These are phyloP conservation scores for Russula sp. DNA, from an alignment of 768 basidiomycete genomes.

Conservation along the genomic window DNA sequence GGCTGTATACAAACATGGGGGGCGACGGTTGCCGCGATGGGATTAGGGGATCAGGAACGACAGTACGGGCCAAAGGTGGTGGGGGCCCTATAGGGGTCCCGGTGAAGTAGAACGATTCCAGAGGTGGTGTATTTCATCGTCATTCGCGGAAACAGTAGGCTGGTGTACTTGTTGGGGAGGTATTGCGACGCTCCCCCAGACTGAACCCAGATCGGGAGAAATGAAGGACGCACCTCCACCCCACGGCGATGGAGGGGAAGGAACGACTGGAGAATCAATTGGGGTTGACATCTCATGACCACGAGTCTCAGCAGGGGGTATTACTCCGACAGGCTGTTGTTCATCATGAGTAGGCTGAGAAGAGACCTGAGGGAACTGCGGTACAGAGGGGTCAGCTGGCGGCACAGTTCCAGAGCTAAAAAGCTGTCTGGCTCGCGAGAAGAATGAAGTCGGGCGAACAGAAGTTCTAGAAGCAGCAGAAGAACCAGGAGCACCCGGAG, in stretches of 20 bases:
- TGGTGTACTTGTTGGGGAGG: constrained; percentile 7
- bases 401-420: background rate
- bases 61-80: background rate
- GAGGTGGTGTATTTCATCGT: constrained; percentile 8
- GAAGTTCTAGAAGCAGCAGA: background rate
- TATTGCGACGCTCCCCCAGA: background rate
- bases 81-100: background rate
- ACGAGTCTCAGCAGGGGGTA: background rate
- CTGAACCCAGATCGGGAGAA: background rate
- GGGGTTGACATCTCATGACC: constrained; percentile 12
- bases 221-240: background rate
- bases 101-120: constrained; percentile 2
- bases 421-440: too few relatives aligned
- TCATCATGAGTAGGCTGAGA: background rate
- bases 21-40: background rate
- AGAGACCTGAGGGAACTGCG: constrained; percentile 1
- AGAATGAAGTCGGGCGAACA: background rate
- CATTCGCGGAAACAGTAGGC: constrained; percentile 17
- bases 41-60: constrained; percentile 16
- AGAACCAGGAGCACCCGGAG: background rate
- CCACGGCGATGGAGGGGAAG: constrained; percentile 15
- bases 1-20: constrained; percentile 11
- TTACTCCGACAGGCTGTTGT: background rate
- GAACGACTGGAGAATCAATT: constrained; percentile 20
- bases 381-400: background rate